Evolutionary conservation across 768 basidiomycete genomes (phyloP), one percentile per base, ranked within the genome.

Genomic region (Tephrocybe sp.): DNA sequence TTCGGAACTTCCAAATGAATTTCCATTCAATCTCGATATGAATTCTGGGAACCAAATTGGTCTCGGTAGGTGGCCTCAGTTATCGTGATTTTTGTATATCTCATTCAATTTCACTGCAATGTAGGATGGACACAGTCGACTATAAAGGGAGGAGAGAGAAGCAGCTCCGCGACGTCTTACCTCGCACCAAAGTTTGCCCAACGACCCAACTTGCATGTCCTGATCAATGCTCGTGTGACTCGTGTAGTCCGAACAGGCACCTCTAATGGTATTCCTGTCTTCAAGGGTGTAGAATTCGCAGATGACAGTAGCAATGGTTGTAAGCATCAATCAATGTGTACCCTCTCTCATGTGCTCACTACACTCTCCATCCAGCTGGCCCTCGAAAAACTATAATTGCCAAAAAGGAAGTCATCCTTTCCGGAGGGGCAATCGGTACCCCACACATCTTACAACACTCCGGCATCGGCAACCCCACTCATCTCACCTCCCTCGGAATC

Each of bases 401-500:
- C 11, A 56, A 27, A 13, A 67, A 64, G 18, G 68, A 69, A 51
- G 60, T 69, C n/a, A 64, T 69, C 25, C 46, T 69, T 3, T 67
- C 68, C 10, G 61, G 59, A 11, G 68, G 68, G 1, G 59, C 63
- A 19, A 52, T 67, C 22, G 65, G 64, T 27, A 64, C 64, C 1
- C 64, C 66, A 6, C 62, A 60, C 18, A 57, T 67, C 22, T 59
- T 67, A 11, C 55, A 63, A 39, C 52, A 59, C 16, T 67, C 66
- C 1, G 66, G 66, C 18, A 67, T 69, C 41, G 68, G 68, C 6
- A 56, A 64, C 27, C 18, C 48, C 0, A 30, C 36, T 4, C 52
- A 52, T 13, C 54, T 65, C 2, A 33, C 52, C 16, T 21, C 42
- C 22, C 30, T 59, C 22, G 58, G 60, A 0, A 54, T 68, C 33